Conservation (phyloP, 148 eudicot genomes). For the Cornus kousa region DNA sequence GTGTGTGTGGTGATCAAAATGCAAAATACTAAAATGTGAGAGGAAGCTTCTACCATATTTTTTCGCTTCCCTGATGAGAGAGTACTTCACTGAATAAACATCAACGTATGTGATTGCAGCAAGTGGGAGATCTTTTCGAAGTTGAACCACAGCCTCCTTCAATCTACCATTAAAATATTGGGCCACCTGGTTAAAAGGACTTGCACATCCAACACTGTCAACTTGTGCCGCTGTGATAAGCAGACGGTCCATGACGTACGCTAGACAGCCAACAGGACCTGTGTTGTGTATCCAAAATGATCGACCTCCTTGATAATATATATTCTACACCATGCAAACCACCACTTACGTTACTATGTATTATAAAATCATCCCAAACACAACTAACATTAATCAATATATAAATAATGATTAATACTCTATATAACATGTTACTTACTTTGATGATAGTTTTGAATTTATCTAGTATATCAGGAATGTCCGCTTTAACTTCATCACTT, state of each 20-base stretch:
- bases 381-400: no score
- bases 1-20: no score
- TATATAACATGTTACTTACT: conserved; percentile 28
- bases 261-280: conserved; percentile 80
- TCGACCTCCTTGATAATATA: conserved; percentile 69
- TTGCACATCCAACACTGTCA: conserved; percentile 61
- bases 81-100: conserved; percentile 64
- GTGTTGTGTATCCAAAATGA: conserved; percentile 95
- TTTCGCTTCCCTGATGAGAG: conserved; percentile 55
- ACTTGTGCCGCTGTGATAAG: conserved; percentile 51
- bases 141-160: conserved; percentile 49
- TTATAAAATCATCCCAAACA: background rate
- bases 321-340: conserved; percentile 18
- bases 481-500: conserved; percentile 59
- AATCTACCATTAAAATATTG: conserved; percentile 47
- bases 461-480: conserved; percentile 56
- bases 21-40: no score
- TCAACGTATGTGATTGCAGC: conserved; percentile 21
- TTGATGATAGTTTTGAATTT: conserved; percentile 57
- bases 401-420: no score
- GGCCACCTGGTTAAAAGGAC: conserved; percentile 64
- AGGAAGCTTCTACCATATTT: background rate
- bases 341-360: background rate
- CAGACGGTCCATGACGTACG: conserved; percentile 53
- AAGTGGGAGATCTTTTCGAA: conserved; percentile 54